Percentiles rank a stretch among this genome's conserved stretches.
phyloP scores from a whole-genome alignment of 192 early-diverging fungal genomes.

The Gorgonomyces haynaldii region DNA sequence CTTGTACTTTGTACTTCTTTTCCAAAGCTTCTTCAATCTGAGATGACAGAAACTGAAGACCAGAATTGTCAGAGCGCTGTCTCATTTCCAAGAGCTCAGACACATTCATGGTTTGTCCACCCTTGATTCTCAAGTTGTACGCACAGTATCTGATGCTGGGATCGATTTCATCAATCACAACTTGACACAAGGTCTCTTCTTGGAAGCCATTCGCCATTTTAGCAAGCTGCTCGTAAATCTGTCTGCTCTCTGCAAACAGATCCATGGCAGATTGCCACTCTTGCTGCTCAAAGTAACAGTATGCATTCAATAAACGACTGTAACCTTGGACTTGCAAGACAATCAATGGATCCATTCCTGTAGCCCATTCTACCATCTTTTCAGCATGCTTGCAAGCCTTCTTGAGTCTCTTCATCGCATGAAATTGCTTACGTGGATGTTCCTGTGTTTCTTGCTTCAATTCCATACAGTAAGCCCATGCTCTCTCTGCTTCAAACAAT shows the following conservation, averaged over 20 bases:
- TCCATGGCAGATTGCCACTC: constrained; percentile 57
- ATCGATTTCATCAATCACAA: constrained; percentile 61
- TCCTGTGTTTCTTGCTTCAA: background rate
- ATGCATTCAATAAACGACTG: constrained; percentile 53
- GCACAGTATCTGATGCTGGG: constrained; percentile 72
- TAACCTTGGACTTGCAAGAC: constrained; percentile 39
- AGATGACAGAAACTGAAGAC: background rate
- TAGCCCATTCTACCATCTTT: background rate
- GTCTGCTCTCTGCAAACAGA: constrained; percentile 48
- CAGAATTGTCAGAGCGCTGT: background rate
- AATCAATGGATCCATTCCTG: background rate
- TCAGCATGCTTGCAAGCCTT: background rate
- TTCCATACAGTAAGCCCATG: constrained; percentile 39
- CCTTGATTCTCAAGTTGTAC: constrained; percentile 37
- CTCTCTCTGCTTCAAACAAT: constrained; percentile 56
- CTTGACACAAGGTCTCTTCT: constrained; percentile 36
- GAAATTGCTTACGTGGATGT: background rate
- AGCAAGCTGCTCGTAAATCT: constrained; percentile 57
- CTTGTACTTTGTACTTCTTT: too few species aligned
- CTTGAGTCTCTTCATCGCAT: background rate
- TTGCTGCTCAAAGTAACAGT: constrained; percentile 54
- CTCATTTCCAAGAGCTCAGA: background rate
- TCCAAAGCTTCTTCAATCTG: background rate
- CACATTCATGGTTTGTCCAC: background rate
- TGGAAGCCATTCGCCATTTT: background rate